These are phyloP conservation scores for Solanum dulcamara DNA, from an alignment of 257 asterid species.

Conservation along the genomic window DNA sequence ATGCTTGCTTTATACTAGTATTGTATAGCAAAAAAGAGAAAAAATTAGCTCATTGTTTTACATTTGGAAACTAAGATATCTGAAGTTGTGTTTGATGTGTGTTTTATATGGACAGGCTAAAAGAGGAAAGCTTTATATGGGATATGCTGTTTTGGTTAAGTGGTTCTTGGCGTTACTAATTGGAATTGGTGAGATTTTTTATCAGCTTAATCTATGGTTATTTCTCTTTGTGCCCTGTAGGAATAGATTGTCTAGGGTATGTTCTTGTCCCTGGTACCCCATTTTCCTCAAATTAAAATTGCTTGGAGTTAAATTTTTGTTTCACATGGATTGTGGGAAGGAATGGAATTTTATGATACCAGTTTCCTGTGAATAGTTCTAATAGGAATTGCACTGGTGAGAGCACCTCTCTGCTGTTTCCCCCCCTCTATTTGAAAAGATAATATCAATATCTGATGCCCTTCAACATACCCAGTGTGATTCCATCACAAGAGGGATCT, in stretches of 20 bases:
- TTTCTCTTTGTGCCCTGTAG: neutral
- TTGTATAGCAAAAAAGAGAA: neutral
- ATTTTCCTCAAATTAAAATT: slow-evolving; percentile 29
- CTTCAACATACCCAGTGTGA: no score
- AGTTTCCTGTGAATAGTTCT: neutral
- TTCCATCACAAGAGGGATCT: no score
- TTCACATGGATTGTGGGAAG: neutral
- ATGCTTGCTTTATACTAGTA: neutral
- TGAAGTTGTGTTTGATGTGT: slow-evolving; percentile 10
- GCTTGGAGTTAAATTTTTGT: slow-evolving; percentile 36
- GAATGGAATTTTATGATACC: neutral
- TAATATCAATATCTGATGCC: neutral
- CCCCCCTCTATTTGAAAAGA: neutral
- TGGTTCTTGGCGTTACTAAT: slow-evolving; percentile 85
- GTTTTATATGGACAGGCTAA: slow-evolving; percentile 46
- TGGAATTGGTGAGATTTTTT: slow-evolving; percentile 68
- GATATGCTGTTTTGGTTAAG: slow-evolving; percentile 67
- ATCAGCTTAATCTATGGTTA: neutral
- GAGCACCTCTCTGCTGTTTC: neutral
- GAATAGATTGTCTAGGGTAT: neutral
- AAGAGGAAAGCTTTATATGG: slow-evolving; percentile 73
- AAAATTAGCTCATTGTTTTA: neutral
- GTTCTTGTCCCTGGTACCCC: neutral
- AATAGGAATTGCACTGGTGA: neutral
- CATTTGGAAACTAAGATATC: neutral